Percentiles rank a stretch among this genome's conserved stretches.
phyloP scores from a whole-genome alignment of 1,284 basidiomycete genomes.

The Tylopilus sp. region DNA sequence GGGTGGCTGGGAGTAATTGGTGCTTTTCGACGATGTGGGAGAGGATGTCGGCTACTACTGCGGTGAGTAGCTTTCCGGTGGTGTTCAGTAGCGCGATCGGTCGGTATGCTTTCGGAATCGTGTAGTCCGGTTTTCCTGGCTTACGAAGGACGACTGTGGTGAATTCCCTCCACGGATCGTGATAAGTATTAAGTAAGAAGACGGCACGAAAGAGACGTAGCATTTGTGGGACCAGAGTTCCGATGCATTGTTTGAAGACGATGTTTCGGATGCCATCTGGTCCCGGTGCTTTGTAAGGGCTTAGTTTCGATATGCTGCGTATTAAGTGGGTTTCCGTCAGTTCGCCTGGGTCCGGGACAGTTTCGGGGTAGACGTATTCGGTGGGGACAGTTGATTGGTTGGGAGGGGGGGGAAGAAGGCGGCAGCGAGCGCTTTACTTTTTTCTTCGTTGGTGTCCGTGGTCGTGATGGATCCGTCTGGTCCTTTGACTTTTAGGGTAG shows the following conservation, averaged over 20 bases:
- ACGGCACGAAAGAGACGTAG: background rate
- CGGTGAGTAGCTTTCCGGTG: background rate
- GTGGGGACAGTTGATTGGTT: background rate
- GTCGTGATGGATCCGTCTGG: too few relatives aligned
- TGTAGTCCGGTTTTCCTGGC: background rate
- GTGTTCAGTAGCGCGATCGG: background rate
- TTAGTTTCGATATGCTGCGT: background rate
- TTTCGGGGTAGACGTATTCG: background rate
- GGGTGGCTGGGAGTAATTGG: background rate
- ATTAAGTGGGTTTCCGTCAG: background rate
- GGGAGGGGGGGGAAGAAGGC: background rate
- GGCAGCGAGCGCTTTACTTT: background rate
- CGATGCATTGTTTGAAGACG: background rate
- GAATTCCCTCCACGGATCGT: background rate
- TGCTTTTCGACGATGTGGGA: background rate
- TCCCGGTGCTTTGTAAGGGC: background rate
- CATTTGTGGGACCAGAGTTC: background rate
- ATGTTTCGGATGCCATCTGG: background rate
- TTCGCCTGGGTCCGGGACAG: background rate
- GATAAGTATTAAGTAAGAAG: background rate
- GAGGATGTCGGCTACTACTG: background rate
- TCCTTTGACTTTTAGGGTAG: background rate
- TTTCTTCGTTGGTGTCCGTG: background rate
- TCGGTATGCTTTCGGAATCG: background rate
- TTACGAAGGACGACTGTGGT: background rate